phyloP scores from a whole-genome alignment of 805 yeast genomes.

The Saccharomycopsis malanga region DNA sequence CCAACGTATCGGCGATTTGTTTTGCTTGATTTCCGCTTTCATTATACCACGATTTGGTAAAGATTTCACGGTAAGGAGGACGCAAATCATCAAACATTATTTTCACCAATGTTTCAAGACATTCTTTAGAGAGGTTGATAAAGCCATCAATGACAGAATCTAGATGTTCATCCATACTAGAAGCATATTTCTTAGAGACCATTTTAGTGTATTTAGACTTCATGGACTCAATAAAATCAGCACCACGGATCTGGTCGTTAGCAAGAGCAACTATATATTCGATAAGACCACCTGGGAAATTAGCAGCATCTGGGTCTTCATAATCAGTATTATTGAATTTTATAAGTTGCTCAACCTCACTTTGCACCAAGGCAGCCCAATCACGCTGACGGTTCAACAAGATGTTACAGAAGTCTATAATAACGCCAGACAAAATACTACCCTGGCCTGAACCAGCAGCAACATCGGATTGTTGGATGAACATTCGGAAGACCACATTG shows the following conservation, averaged over 20 bases:
- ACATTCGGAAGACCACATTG: conserved; percentile 70
- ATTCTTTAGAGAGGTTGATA: conserved; percentile 63
- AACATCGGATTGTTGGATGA: conserved; percentile 83
- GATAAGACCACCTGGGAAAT: conserved; percentile 63
- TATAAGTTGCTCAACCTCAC: conserved; percentile 40
- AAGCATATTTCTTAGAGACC: conserved; percentile 57
- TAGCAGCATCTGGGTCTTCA: conserved; percentile 28
- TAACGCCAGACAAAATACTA: conserved; percentile 68
- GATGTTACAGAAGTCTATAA: conserved; percentile 59
- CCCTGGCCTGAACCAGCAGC: conserved; percentile 83
- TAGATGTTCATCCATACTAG: conserved; percentile 49
- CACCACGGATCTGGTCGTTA: conserved; percentile 73
- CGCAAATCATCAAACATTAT: conserved; percentile 68
- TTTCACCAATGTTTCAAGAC: conserved; percentile 47
- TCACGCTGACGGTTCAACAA: conserved; percentile 53
- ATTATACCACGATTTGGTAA: conserved; percentile 66
- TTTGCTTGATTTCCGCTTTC: conserved; percentile 47
- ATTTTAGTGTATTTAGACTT: conserved; percentile 56
- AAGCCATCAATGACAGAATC: conserved; percentile 71
- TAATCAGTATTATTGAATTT: conserved; percentile 27
- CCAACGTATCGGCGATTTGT: conserved; percentile 63
- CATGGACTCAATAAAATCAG: conserved; percentile 63
- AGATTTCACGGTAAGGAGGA: conserved; percentile 53
- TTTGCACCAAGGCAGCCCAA: conserved; percentile 51
- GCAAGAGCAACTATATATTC: conserved; percentile 80